These are phyloP conservation scores for Diplodia scrobiculata DNA, from an alignment of 2,329 filamentous ascomycete species.

Conservation along the genomic window DNA sequence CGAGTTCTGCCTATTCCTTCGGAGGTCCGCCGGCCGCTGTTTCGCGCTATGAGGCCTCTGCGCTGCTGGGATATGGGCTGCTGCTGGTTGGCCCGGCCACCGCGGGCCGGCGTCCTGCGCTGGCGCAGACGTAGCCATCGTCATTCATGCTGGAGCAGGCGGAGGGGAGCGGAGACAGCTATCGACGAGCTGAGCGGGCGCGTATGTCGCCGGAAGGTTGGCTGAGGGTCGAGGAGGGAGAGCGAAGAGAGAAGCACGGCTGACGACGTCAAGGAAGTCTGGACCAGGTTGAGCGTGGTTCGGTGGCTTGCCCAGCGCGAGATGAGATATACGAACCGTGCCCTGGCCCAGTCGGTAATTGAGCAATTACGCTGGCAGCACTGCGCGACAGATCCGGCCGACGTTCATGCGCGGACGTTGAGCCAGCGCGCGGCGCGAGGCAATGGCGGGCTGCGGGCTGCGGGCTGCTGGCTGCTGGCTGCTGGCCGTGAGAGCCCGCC, in stretches of 20 bases:
- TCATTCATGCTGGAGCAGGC: constrained; percentile 24
- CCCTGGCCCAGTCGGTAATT: constrained; percentile 25
- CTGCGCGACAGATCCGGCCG: not conserved
- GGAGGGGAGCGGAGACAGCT: constrained; percentile 1
- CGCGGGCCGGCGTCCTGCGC: constrained; percentile 36
- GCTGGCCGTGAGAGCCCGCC: not conserved
- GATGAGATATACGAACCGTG: constrained; percentile 26
- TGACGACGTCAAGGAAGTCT: constrained; percentile 29
- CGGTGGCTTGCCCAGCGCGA: constrained; percentile 24
- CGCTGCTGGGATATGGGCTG: constrained; percentile 37
- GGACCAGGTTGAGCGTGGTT: constrained; percentile 26
- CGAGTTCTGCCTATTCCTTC: constrained; percentile 27
- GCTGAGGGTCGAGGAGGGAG: constrained; percentile 5
- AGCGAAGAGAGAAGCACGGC: constrained; percentile 2
- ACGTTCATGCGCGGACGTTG: constrained; percentile 22
- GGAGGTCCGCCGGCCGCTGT: constrained; percentile 33
- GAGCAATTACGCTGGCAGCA: constrained; percentile 23
- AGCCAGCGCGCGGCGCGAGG: constrained; percentile 3
- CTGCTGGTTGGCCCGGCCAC: constrained; percentile 36
- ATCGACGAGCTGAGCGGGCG: constrained; percentile 4
- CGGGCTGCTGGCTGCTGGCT: not conserved
- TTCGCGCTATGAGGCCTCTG: constrained; percentile 36
- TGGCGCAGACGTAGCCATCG: constrained; percentile 42
- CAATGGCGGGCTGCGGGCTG: not conserved
- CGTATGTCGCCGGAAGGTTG: not conserved